These are phyloP conservation scores for Bacidia gigantensis DNA, from an alignment of 495 filamentous ascomycete genomes.

Conservation along the genomic window DNA sequence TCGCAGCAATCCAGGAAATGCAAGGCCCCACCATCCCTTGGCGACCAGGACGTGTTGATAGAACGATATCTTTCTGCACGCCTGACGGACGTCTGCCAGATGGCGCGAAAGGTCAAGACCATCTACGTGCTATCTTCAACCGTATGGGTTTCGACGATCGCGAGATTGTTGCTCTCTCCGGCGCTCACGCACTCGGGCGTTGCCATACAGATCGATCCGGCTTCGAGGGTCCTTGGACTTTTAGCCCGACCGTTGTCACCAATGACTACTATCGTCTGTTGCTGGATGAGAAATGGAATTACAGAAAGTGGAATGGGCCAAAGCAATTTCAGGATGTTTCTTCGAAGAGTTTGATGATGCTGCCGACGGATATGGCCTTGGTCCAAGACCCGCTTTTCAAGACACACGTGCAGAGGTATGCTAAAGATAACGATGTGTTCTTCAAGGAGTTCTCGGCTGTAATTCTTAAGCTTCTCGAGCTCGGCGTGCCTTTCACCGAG, in stretches of 20 bases:
- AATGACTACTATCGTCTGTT: slow-evolving; percentile 91
- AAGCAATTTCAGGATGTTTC: slow-evolving; percentile 71
- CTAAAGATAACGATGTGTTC: slow-evolving; percentile 80
- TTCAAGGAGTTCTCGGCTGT: slow-evolving; percentile 84
- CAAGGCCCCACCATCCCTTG: slow-evolving; percentile 77
- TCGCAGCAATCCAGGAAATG: slow-evolving; percentile 88
- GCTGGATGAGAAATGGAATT: slow-evolving; percentile 81
- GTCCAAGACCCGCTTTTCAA: slow-evolving; percentile 81
- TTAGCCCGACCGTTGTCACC: slow-evolving; percentile 83
- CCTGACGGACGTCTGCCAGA: slow-evolving; percentile 95
- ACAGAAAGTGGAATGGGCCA: slow-evolving; percentile 88
- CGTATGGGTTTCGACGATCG: slow-evolving; percentile 98
- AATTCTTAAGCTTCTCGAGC: slow-evolving; percentile 73
- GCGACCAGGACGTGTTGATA: slow-evolving; percentile 77
- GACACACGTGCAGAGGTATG: slow-evolving; percentile 76
- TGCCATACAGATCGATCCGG: slow-evolving; percentile 84
- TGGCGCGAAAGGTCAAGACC: slow-evolving; percentile 60
- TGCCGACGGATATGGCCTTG: slow-evolving; percentile 81
- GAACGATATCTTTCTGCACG: slow-evolving; percentile 72
- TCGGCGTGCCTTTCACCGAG: slow-evolving; percentile 78
- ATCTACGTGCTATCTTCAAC: slow-evolving; percentile 85
- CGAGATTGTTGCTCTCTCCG: slow-evolving; percentile 83
- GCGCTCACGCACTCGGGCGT: slow-evolving; percentile 85
- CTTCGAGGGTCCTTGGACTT: slow-evolving; percentile 89
- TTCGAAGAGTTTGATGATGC: slow-evolving; percentile 89